Conservation (phyloP, 768 basidiomycete species). For the Pulveroboletus sp. region DNA sequence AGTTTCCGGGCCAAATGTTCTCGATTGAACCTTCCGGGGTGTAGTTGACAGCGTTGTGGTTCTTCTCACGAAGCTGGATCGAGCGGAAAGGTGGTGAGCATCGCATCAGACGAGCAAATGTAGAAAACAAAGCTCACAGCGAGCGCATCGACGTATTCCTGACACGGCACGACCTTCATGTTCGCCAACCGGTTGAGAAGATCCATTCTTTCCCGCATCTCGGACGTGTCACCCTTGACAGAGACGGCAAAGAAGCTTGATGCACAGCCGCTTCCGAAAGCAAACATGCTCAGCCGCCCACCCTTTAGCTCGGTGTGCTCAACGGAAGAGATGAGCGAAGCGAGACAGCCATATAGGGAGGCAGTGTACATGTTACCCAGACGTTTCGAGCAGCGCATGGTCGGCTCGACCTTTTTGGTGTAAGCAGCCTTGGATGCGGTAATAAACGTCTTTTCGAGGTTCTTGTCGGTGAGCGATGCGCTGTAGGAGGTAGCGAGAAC, state of each 20-base stretch:
- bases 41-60: constrained; percentile 87
- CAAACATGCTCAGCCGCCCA: constrained; percentile 91
- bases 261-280: constrained; percentile 96
- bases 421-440: constrained; percentile 71
- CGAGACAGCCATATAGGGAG: constrained; percentile 90
- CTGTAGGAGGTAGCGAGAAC: constrained; percentile 62
- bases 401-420: constrained; percentile 68
- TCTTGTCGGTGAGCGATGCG: constrained; percentile 87
- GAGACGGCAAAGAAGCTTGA: constrained; percentile 86
- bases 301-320: constrained; percentile 64
- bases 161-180: constrained; percentile 89
- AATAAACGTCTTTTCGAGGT: constrained; percentile 92
- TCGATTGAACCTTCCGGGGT: constrained; percentile 81
- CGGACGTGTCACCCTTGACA: constrained; percentile 82
- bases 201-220: constrained; percentile 79
- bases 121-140: constrained; percentile 39
- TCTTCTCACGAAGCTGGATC: constrained; percentile 87
- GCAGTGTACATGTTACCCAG: constrained; percentile 99
- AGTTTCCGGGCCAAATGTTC: constrained; percentile 91
- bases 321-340: constrained; percentile 74
- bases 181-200: constrained; percentile 68
- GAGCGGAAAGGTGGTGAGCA: not conserved
- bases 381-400: constrained; percentile 82
- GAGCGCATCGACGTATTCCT: constrained; percentile 86
- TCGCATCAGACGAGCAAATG: not conserved